Conservation (phyloP, 78 protist species). For the Dictyostelium capitatum region DNA sequence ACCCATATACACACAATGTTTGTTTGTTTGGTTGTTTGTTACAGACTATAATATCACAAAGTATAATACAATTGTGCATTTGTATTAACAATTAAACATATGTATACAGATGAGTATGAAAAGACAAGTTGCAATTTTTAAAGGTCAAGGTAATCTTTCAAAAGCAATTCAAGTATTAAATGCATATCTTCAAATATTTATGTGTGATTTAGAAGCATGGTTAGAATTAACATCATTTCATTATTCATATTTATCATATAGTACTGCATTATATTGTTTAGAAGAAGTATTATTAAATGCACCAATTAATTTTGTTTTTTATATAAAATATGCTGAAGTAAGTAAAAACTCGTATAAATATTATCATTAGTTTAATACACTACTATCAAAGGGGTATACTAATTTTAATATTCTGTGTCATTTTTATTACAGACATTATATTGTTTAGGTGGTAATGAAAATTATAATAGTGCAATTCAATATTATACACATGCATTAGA, state of each 20-base stretch:
- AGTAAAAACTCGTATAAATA: no score
- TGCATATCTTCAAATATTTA: conserved; percentile 47
- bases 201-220: conserved; percentile 77
- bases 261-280: conserved; percentile 46
- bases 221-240: conserved; percentile 51
- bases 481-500: conserved; percentile 70
- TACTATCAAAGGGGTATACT: no score
- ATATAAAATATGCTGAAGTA: conserved; percentile 76
- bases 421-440: conserved; percentile 28
- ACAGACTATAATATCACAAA: no score
- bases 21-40: no score
- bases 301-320: conserved; percentile 54
- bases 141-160: conserved; percentile 19
- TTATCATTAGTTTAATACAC: no score
- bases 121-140: conserved; percentile 60
- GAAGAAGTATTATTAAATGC: conserved; percentile 59
- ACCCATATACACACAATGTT: no score
- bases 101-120: conserved; percentile 32
- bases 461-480: conserved; percentile 55
- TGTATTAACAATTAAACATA: no score
- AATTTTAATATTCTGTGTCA: no score
- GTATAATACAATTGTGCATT: no score
- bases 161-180: conserved; percentile 43
- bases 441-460: conserved; percentile 60
- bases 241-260: conserved; percentile 1